Conservation (phyloP, 495 filamentous ascomycete species). For the Aspergillus asperescens region DNA sequence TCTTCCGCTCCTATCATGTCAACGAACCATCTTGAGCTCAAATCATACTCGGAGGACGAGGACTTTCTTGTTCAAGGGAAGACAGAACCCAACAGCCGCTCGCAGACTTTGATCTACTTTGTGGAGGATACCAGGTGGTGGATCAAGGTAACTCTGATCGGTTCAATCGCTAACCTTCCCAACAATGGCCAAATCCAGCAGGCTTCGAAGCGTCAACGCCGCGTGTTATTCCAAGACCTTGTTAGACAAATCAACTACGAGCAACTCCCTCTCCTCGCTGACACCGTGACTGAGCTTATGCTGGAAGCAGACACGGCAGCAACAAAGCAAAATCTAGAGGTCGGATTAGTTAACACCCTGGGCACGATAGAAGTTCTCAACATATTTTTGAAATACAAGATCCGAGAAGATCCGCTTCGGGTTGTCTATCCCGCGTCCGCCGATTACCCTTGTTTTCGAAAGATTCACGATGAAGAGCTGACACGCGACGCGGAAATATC, state of each 20-base stretch:
- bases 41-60: conserved; percentile 13
- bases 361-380: too few species aligned
- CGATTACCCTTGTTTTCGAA: too few species aligned
- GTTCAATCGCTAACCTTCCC: background rate
- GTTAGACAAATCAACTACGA: conserved; percentile 10
- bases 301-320: too few species aligned
- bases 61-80: conserved; percentile 14
- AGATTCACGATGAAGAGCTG: too few species aligned
- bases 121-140: conserved; percentile 12
- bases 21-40: conserved; percentile 8
- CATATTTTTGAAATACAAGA: too few species aligned
- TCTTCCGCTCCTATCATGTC: conserved; percentile 8
- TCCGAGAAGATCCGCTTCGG: too few species aligned
- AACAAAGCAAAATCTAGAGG: too few species aligned
- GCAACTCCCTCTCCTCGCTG: background rate
- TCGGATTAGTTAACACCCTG: too few species aligned
- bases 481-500: too few species aligned
- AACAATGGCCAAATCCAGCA: conserved; percentile 1
- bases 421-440: too few species aligned
- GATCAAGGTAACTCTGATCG: conserved; percentile 16
- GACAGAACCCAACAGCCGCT: conserved; percentile 14
- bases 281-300: too few species aligned
- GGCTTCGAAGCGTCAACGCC: conserved; percentile 15
- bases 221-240: conserved; percentile 9
- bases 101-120: conserved; percentile 12